Percentiles rank a stretch among this genome's conserved stretches.
These are phyloP conservation scores for Camellia granthamiana DNA, from an alignment of 148 eudicot genomes.

Conservation along the genomic window DNA sequence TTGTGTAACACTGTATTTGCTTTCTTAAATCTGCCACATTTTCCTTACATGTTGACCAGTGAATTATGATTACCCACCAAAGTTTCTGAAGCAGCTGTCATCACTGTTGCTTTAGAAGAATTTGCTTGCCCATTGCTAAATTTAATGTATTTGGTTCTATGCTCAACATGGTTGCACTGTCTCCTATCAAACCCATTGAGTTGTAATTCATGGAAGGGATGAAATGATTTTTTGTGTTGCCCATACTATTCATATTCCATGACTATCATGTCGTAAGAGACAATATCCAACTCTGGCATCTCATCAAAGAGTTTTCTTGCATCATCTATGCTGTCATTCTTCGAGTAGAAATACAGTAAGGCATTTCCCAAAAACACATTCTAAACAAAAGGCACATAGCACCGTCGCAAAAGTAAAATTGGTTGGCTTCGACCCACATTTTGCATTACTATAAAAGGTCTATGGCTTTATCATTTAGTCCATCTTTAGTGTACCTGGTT, in stretches of 20 bases:
- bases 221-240: conserved; percentile 38
- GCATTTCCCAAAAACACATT: conserved; percentile 67
- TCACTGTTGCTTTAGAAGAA: conserved; percentile 63
- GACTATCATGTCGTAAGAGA: conserved; percentile 64
- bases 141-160: conserved; percentile 44
- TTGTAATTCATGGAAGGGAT: conserved; percentile 47
- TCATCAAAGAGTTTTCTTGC: conserved; percentile 48
- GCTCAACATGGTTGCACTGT: conserved; percentile 56
- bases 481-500: conserved; percentile 54
- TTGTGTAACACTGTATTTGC: conserved; percentile 48
- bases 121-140: conserved; percentile 59
- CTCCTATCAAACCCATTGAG: conserved; percentile 37
- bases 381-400: conserved; percentile 46
- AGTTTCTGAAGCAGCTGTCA: conserved; percentile 38
- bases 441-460: conserved; percentile 58
- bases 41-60: conserved; percentile 80
- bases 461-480: conserved; percentile 40
- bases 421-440: conserved; percentile 49
- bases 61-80: conserved; percentile 45
- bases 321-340: conserved; percentile 38
- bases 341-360: conserved; percentile 66
- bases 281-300: conserved; percentile 61
- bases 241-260: conserved; percentile 55
- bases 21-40: conserved; percentile 59
- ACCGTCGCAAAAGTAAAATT: conserved; percentile 81